Evolutionary conservation across 2,329 filamentous ascomycete species (phyloP), one percentile per base, ranked within the genome.

Genomic region (Kalaharituber pfeilii): DNA sequence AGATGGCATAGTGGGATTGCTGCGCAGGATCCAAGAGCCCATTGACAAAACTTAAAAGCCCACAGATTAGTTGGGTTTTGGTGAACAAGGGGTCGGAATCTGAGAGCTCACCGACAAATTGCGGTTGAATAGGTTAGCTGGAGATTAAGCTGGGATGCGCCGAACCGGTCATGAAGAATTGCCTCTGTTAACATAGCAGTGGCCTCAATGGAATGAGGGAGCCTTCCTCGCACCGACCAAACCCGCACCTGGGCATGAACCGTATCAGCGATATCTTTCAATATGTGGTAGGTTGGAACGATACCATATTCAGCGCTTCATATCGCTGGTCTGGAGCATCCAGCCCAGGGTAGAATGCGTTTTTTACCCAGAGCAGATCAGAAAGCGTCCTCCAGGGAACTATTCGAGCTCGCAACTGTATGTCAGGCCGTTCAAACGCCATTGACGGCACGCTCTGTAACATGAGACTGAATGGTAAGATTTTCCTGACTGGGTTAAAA

Each of bases 171-270:
- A 64, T 79, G 77, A 51, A 87, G 69, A 20, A 81, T 70, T 26
- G 82, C 83, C 57, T 82, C 79, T 60, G 78, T 77, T 56, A 91
- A 71, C 58, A 86, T 75, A 2, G 81, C 82, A 42, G 84, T 88
- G 30, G 81, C 84, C 69, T 89, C 84, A 53, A 89, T 76, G 68
- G 86, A 74, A 69, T 89, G 82, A 53, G 85, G 84, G 58, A 86
- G 82, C 62, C 78, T 78, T 59, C 80, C 80, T 65, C 82, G 77
- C 64, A 82, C 75, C 74, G 82, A 79, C 82, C 81, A 84, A 68
- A 61, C 62, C 27, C 53, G 53, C 49, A 63, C 57, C 61, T 63
- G 47, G 24, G 22, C 24, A 15, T 26, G 27, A 51, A 51, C n/a
- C n/a, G n/a, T n/a, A n/a, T n/a, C n/a, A n/a, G n/a, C n/a, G n/a